A percentile compares a stretch with the other conserved stretches of the same genome.
Evolutionary conservation across 2,329 filamentous ascomycete genomes (phyloP).

Genomic region (Leptographium flavum): DNA sequence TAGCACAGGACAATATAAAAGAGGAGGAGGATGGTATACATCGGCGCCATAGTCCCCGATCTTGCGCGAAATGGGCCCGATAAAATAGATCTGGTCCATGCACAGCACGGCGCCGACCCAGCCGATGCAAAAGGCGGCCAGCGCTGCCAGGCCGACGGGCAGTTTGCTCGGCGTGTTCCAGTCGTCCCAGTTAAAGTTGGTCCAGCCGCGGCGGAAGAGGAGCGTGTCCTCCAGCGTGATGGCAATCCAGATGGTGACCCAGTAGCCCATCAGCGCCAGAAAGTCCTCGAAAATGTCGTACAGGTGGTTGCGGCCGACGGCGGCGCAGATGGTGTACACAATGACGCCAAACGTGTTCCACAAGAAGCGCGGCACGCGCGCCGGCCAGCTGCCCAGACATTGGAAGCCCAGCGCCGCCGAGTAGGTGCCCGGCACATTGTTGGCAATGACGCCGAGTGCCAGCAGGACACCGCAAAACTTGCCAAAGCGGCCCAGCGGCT

Average conservation of each 20-base stretch:
- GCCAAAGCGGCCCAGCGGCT: conserved; percentile 45
- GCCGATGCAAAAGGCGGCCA: conserved; percentile 46
- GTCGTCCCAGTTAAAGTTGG: conserved; percentile 41
- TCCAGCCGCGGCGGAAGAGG: conserved; percentile 35
- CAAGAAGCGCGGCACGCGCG: conserved; percentile 43
- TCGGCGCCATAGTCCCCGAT: conserved; percentile 12
- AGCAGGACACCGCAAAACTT: conserved; percentile 52
- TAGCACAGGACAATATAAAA: background rate
- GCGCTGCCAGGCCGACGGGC: conserved; percentile 46
- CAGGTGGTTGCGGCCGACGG: conserved; percentile 46
- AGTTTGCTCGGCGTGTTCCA: conserved; percentile 47
- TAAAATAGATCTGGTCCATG: conserved; percentile 59
- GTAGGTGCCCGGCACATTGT: conserved; percentile 52
- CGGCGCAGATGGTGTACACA: conserved; percentile 49
- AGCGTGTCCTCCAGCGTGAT: conserved; percentile 48
- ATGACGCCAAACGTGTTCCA: conserved; percentile 51
- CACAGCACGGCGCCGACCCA: conserved; percentile 51
- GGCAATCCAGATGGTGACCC: conserved; percentile 50
- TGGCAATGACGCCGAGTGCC: conserved; percentile 49
- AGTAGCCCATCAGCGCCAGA: conserved; percentile 57
- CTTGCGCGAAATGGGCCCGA: conserved; percentile 32
- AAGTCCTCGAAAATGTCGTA: conserved; percentile 56
- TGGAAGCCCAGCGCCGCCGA: conserved; percentile 54
- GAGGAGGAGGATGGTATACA: background rate
- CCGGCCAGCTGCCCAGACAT: conserved; percentile 44